These are phyloP conservation scores for Mortierella claussenii DNA, from an alignment of 192 early-diverging fungal genomes.

Conservation along the genomic window DNA sequence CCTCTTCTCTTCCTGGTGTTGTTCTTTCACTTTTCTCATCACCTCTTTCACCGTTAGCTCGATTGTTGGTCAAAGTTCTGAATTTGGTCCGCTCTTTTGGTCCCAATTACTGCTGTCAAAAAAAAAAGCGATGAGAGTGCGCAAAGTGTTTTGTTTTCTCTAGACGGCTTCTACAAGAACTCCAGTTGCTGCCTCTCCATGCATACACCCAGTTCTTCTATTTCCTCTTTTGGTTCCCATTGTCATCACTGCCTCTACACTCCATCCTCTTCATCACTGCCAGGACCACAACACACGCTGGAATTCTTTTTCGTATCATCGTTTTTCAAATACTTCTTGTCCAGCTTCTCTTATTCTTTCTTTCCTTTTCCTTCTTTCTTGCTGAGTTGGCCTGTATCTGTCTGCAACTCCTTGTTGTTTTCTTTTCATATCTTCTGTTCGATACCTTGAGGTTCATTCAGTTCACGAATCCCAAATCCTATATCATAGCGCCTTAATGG, in stretches of 20 bases:
- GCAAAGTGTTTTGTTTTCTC: not conserved
- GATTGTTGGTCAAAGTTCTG: no score
- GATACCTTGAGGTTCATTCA: no score
- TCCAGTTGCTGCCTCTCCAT: not conserved
- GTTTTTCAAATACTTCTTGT: not conserved
- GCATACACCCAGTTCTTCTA: not conserved
- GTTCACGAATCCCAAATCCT: no score
- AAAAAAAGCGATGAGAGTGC: not conserved
- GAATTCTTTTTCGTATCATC: no score
- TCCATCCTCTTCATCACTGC: not conserved
- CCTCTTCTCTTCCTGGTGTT: not conserved
- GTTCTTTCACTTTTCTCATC: no score
- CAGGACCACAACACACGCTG: not conserved
- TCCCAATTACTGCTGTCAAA: not conserved
- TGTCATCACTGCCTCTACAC: not conserved
- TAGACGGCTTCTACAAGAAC: no score
- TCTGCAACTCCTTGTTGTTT: not conserved
- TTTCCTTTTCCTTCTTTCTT: conserved; percentile 5
- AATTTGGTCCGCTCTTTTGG: not conserved
- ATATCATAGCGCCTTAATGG: no score
- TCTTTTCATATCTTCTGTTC: not conserved
- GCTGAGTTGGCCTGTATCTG: not conserved
- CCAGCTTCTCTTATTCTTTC: not conserved
- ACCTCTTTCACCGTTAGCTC: no score
- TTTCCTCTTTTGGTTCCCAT: not conserved